Evolutionary conservation across 306 rosid genomes (phyloP), one percentile per base, ranked within the genome.

Genomic region (Purshia tridentata): DNA sequence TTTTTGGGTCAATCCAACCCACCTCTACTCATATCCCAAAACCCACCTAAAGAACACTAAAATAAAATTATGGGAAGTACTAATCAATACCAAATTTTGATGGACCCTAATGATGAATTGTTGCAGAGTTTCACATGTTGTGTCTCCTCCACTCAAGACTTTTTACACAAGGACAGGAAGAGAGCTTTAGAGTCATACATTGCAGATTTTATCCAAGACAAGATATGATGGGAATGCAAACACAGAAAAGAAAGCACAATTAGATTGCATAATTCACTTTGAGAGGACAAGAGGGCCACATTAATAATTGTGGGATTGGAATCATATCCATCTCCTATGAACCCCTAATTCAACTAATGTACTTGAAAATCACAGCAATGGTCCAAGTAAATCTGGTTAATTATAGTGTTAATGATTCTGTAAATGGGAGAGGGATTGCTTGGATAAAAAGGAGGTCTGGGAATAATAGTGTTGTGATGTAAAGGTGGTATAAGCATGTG

Each of bases 401-500:
- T 62, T 83, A 75, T 76, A 53, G 57, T 42, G 41, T 45, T 74
- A 70, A 83, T 83, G 62, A 61, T 65, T 45, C 35, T 44, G 72
- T 60, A 42, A 60, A 62, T 44, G 67, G 44, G 64, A 41, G 66
- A 70, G 73, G 65, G 51, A 62, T 74, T 74, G 61, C 52, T 69
- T 54, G 56, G 9, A 44, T 9, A 60, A 72, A 78, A 67, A 69
- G 69, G 60, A 62, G 67, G 57, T 50, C 46, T 22, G 72, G 71
- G 79, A 80, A 82, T 81, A 60, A 76, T 70, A 54, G 44, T 56
- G 81, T 72, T 47, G 77, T 23, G 77, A 83, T 76, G 87, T 80
- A 81, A 78, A 83, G 85, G 78, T 69, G 73, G 79, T 15, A 18
- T 47, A 74, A 78, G 86, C 88, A 86, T 81, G 90, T 83, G 87